Evolutionary conservation across 2,329 filamentous ascomycete species (phyloP), one percentile per base, ranked within the genome.

Genomic region (Fusarium lyarnte): DNA sequence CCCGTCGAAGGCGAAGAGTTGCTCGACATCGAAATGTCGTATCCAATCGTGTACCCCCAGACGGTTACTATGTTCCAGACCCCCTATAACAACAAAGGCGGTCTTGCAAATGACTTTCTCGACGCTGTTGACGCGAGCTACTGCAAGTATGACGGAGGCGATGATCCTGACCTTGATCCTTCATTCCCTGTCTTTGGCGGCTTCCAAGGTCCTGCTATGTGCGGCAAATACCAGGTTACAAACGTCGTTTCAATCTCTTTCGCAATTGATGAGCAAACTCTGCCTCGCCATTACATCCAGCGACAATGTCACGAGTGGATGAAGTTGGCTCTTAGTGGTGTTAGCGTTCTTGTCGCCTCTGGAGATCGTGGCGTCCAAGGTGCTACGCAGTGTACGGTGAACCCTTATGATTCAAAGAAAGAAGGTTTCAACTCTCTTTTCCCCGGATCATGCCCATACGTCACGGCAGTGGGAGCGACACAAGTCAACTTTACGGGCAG

Each of bases 241-340:
- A 62, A 62, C 5, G 59, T 62, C 1, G 8, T 62, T 17, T 62
- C 59, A 0, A 46, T 59, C 35, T 62, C 59, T 0, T 62, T 47
- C 7, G 59, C 52, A 3, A 29, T 39, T 13, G 59, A 58, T 17
- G 59, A 62, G 21, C 43, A 57, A 0, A 27, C 12, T 1, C 6
- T 62, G 0, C 4, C 52, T 29, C 41, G 53, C 1, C 59, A 16
- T 27, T 62, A 62, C 1, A 62, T 62, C 2, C 33, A 62, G 13
- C 41, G 59, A 0, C 59, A 62, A 1, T 62, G 52, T 1, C 52
- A 62, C 4, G 59, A 62, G 27, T 59, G 59, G 52, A 62, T 62
- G 59, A 62, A 62, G n/a, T 17, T 62, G 35, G 59, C 59, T 8
- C 59, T 62, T 8, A 45, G 41, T 10, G 59, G 59, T 21, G 59